Evolutionary conservation across 1,284 basidiomycete genomes (phyloP).

Genomic region (Boletus smithii): DNA sequence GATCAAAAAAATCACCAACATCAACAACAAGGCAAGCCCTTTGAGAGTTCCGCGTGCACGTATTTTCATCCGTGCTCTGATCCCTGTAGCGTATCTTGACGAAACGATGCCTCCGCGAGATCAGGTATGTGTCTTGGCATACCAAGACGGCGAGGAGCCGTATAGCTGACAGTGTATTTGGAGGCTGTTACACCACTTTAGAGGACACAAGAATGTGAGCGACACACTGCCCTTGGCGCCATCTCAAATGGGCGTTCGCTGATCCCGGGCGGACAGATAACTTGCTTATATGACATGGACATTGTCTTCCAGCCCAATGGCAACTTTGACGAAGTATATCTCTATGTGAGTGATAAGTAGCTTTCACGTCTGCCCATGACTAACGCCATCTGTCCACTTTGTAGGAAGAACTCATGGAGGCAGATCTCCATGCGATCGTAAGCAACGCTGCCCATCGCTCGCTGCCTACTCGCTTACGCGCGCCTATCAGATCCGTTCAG

Average conservation of each 20-base stretch:
- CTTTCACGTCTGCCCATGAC: conserved; percentile 1
- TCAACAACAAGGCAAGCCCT: conserved; percentile 82
- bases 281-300: conserved; percentile 95
- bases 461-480: conserved; percentile 3
- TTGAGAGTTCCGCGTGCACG: not conserved
- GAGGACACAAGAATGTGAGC: conserved; percentile 92
- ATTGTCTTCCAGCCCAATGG: conserved; percentile 86
- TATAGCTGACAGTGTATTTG: conserved; percentile 7
- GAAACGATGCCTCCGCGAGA: conserved; percentile 90
- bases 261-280: conserved; percentile 53
- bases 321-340: conserved; percentile 94
- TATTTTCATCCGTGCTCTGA: conserved; percentile 5
- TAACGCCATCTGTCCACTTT: not conserved
- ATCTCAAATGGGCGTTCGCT: conserved; percentile 4
- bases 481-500: conserved; percentile 80
- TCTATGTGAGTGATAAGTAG: conserved; percentile 61
- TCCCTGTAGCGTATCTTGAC: conserved; percentile 80
- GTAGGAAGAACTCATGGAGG: conserved; percentile 98
- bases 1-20: conserved; percentile 97
- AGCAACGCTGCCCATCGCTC: conserved; percentile 2
- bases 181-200: conserved; percentile 90
- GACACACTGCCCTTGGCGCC: conserved; percentile 9
- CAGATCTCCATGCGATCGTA: conserved; percentile 97
- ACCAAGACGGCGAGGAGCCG: not conserved
- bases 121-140: conserved; percentile 57